Evolutionary conservation across 2,329 filamentous ascomycete species (phyloP).

Genomic region (Fusarium mangiferae): DNA sequence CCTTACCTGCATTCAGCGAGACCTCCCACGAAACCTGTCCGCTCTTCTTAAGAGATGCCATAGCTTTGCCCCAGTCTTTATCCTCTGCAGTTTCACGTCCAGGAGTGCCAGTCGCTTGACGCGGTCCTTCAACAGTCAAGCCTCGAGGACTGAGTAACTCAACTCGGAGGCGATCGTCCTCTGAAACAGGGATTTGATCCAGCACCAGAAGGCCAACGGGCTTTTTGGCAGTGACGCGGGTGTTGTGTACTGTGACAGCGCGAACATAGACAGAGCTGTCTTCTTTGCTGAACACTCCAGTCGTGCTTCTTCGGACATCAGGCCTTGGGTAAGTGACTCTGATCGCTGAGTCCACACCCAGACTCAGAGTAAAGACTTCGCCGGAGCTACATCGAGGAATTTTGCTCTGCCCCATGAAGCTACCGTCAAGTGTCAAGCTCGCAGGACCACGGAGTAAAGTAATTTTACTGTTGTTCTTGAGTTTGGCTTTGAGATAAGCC

Average conservation of each 20-base stretch:
- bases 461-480: constrained; percentile 66
- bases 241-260: constrained; percentile 62
- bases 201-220: constrained; percentile 61
- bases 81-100: constrained; percentile 45
- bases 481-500: constrained; percentile 68
- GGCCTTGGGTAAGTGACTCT: constrained; percentile 66
- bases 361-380: constrained; percentile 61
- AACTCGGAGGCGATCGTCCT: constrained; percentile 67
- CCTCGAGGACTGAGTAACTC: constrained; percentile 61
- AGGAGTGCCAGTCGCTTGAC: constrained; percentile 50
- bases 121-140: constrained; percentile 52
- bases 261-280: constrained; percentile 62
- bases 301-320: constrained; percentile 61
- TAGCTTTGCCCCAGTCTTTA: constrained; percentile 64
- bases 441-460: constrained; percentile 65
- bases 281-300: constrained; percentile 65
- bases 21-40: constrained; percentile 71
- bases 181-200: constrained; percentile 70
- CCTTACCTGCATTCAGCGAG: constrained; percentile 65
- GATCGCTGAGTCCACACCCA: constrained; percentile 71
- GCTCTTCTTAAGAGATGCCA: constrained; percentile 62
- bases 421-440: constrained; percentile 71
- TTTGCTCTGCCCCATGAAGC: constrained; percentile 67
- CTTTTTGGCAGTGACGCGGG: constrained; percentile 50
- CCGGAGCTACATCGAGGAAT: constrained; percentile 67